Evolutionary conservation across 2,329 filamentous ascomycete genomes (phyloP), one percentile per base, ranked within the genome.

Genomic region (Colletotrichum phormii): DNA sequence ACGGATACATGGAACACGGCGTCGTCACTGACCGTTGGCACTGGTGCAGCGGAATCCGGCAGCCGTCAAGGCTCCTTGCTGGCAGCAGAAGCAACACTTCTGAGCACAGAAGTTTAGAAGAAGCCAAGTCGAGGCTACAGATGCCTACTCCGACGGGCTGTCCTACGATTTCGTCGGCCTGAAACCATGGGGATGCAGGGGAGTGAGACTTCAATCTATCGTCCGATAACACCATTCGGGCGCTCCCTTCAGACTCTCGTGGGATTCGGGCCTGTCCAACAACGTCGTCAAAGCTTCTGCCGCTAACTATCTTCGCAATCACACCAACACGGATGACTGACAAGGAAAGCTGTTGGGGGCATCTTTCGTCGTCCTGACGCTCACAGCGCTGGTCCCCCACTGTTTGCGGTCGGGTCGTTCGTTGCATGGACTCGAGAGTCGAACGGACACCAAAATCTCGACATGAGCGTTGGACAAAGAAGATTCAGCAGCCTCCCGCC

Each of bases 101-200:
- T 54, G 46, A 37, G 61, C 53, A 37, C 61, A 64, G 13, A 22
- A 29, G 26, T 22, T 18, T 12, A 31, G 42, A 8, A 26, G 12
- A 29, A 33, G n/a, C 33, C 65, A 63, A 69, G 59, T 64, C n/a
- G n/a, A 69, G 65, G 42, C 65, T 55, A 35, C 37, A 46, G 15
- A 60, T 68, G 64, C 51, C 58, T 22, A 24, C 54, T 46, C 12
- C 29, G 7, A 24, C 35, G 31, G 18, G 15, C 26, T 29, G 37
- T 71, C 24, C 31, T 58, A 71, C 51, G 33, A 54, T 7, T 24
- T 62, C 58, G 22, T 69, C 54, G 33, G 64, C 54, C 59, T 64
- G 66, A 65, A 73, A 71, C 69, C 42, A 33, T 33, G 15, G 49
- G 33, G 37, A 71, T 37, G 67, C 66, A 73, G 67, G 71, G 66